phyloP scores from a whole-genome alignment of 257 asterid genomes.

The Prunella vulgaris region DNA sequence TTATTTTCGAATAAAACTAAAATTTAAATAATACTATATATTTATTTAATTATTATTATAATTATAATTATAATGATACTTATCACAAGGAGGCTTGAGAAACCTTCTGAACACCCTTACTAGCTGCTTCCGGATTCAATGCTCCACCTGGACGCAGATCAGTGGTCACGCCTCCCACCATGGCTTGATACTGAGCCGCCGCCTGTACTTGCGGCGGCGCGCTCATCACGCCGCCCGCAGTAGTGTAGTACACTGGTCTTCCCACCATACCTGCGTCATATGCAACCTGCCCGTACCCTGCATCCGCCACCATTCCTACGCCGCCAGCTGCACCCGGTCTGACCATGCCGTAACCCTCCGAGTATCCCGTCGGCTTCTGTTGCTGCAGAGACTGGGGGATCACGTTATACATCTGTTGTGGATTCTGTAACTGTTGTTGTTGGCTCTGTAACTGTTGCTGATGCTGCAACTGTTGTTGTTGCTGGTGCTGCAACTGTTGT shows the following conservation, averaged over 20 bases:
- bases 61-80: not conserved
- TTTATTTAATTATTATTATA: not conserved
- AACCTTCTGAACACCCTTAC: constrained; percentile 42
- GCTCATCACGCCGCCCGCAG: constrained; percentile 55
- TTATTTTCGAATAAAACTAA: constrained; percentile 9
- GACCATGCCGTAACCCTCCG: constrained; percentile 51
- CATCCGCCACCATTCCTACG: constrained; percentile 32
- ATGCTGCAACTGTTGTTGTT: constrained; percentile 30
- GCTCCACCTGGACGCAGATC: constrained; percentile 42
- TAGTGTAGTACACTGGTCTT: constrained; percentile 63
- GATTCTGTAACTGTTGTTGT: not conserved
- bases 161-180: constrained; percentile 30
- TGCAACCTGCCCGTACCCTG: constrained; percentile 65
- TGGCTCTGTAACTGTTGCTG: not conserved
- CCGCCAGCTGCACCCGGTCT: constrained; percentile 36
- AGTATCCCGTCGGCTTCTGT: constrained; percentile 35
- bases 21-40: not conserved
- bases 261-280: constrained; percentile 64
- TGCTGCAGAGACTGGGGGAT: constrained; percentile 32
- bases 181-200: constrained; percentile 36
- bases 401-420: constrained; percentile 48
- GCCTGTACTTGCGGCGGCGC: constrained; percentile 36
- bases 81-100: constrained; percentile 53
- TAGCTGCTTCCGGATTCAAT: constrained; percentile 35
- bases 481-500: not conserved